These are phyloP conservation scores for Podila clonocystis DNA, from an alignment of 192 early-diverging fungal genomes.

Conservation along the genomic window DNA sequence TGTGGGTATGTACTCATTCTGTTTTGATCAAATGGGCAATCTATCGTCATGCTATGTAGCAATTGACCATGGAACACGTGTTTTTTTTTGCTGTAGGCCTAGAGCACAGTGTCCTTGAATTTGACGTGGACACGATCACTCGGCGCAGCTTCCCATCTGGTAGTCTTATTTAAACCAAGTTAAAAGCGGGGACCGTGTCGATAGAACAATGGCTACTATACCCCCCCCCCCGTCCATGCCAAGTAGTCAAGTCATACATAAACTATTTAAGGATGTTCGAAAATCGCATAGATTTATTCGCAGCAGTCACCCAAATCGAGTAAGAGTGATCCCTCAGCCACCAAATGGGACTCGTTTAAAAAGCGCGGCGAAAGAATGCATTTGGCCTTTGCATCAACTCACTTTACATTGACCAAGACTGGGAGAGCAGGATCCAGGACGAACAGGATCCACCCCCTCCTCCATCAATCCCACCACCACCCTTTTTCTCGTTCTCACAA, in stretches of 20 bases:
- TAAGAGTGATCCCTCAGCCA: too few species aligned
- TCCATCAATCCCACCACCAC: neutral
- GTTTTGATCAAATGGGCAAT: neutral
- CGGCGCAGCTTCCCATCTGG: constrained; percentile 86
- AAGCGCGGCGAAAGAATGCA: too few species aligned
- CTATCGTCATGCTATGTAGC: neutral
- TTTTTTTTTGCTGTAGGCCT: constrained; percentile 62
- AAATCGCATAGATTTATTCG: too few species aligned
- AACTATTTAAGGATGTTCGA: too few species aligned
- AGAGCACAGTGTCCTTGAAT: constrained; percentile 87
- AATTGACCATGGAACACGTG: neutral
- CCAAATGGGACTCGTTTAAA: too few species aligned
- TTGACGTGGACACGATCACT: constrained; percentile 79
- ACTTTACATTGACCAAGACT: too few species aligned
- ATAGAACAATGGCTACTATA: too few species aligned
- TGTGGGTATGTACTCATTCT: constrained; percentile 70
- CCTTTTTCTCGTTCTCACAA: neutral
- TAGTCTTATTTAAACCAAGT: constrained; percentile 66
- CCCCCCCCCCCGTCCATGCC: too few species aligned
- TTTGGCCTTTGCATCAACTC: too few species aligned
- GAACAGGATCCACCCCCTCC: neutral
- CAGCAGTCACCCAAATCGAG: too few species aligned
- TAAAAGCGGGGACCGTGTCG: neutral
- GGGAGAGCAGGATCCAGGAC: neutral
- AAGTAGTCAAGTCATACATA: too few species aligned